These are phyloP conservation scores for Aspergillus cejpii DNA, from an alignment of 2,329 filamentous ascomycete genomes.

Conservation along the genomic window DNA sequence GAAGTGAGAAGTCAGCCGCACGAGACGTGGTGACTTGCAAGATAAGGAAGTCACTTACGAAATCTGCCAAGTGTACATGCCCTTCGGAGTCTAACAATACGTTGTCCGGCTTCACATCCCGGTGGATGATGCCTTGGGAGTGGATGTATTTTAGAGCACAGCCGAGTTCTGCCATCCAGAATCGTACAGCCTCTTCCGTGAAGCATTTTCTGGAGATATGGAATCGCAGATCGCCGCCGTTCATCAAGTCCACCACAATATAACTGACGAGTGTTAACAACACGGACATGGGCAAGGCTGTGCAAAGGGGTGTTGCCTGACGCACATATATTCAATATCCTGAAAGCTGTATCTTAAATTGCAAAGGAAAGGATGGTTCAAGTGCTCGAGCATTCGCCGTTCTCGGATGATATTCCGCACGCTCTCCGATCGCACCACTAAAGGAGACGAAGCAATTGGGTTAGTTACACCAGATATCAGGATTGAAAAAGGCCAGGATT, in stretches of 20 bases:
- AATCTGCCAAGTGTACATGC: constrained; percentile 95
- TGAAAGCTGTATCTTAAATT: constrained; percentile 99
- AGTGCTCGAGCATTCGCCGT: constrained; percentile 92
- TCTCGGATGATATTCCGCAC: constrained; percentile 98
- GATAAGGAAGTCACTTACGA: constrained; percentile 54
- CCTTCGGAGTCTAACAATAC: constrained; percentile 80
- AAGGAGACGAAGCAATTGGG: constrained; percentile 25
- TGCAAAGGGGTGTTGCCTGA: constrained; percentile 1
- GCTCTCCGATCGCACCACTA: constrained; percentile 94
- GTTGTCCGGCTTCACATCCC: constrained; percentile 89
- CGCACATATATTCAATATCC: constrained; percentile 96
- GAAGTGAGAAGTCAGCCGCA: constrained; percentile 8
- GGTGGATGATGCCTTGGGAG: constrained; percentile 77
- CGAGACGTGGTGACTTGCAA: neutral
- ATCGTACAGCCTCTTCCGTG: constrained; percentile 91
- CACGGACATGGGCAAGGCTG: neutral
- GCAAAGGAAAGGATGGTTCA: constrained; percentile 96
- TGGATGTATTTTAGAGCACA: constrained; percentile 87
- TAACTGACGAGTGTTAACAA: constrained; percentile 48
- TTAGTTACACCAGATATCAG: constrained; percentile 12
- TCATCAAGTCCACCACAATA: constrained; percentile 97
- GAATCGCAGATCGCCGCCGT: constrained; percentile 89
- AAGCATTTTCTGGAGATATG: constrained; percentile 98
- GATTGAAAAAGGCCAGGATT: neutral
- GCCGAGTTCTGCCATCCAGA: constrained; percentile 92